These are phyloP conservation scores for Lactarius akahatsu DNA, from an alignment of 768 basidiomycete genomes.

Conservation along the genomic window DNA sequence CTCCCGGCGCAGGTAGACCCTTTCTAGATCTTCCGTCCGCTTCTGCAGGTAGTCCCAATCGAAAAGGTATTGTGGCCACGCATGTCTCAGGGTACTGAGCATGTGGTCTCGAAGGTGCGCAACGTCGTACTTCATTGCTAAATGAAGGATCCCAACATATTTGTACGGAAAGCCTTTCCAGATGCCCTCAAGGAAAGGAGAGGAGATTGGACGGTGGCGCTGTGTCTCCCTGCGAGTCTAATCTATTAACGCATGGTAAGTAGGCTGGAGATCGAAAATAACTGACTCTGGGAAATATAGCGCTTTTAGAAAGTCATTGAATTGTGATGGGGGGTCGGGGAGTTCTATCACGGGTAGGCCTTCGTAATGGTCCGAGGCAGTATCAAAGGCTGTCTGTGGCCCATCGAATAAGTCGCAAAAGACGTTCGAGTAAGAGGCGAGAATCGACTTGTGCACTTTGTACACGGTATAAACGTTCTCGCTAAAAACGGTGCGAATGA, in stretches of 20 bases:
- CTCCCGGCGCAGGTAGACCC: conserved; percentile 19
- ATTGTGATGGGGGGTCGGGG: conserved; percentile 22
- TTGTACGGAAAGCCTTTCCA: conserved; percentile 27
- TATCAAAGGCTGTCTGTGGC: conserved; percentile 16
- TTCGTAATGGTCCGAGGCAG: conserved; percentile 24
- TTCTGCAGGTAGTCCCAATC: conserved; percentile 25
- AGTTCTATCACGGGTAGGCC: conserved; percentile 27
- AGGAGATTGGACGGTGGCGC: conserved; percentile 23
- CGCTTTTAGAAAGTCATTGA: conserved; percentile 23
- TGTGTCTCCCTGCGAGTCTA: conserved; percentile 20
- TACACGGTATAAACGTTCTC: conserved; percentile 13
- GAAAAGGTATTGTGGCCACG: conserved; percentile 25
- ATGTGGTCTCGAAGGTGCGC: conserved; percentile 17
- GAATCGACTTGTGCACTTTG: conserved; percentile 28
- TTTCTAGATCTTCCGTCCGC: conserved; percentile 26
- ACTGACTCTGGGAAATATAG: conserved; percentile 27
- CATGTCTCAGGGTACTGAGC: conserved; percentile 19
- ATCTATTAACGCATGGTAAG: background rate
- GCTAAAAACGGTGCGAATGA: conserved; percentile 19
- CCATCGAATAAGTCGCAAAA: conserved; percentile 26
- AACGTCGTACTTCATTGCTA: conserved; percentile 24
- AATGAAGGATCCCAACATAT: conserved; percentile 23
- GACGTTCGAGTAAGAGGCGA: conserved; percentile 21
- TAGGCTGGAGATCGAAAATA: background rate
- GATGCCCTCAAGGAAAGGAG: conserved; percentile 24